Conservation (phyloP, 2,329 filamentous ascomycete genomes). For the Monilinia vaccinii-corymbosi region DNA sequence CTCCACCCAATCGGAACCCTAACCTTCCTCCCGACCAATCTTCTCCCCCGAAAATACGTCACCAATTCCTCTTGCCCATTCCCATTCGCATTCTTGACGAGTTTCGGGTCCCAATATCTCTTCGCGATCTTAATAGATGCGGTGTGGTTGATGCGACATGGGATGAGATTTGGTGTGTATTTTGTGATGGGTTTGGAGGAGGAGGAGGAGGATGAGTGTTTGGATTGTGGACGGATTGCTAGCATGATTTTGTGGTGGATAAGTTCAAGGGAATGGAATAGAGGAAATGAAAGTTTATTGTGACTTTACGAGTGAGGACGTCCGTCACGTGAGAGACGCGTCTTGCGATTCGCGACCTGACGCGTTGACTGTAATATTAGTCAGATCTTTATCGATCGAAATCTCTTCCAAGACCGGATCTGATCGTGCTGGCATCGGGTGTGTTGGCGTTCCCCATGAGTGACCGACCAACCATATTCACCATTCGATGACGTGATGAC, state of each 20-base stretch:
- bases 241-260: neutral
- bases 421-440: too few relatives aligned
- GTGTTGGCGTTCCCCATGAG: too few relatives aligned
- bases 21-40: conserved; percentile 12
- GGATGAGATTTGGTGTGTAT: neutral
- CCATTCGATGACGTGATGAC: too few relatives aligned
- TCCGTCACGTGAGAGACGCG: too few relatives aligned
- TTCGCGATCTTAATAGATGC: neutral
- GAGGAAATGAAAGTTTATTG: too few relatives aligned
- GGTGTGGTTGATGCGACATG: conserved; percentile 5
- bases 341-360: too few relatives aligned
- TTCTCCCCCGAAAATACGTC: conserved; percentile 5
- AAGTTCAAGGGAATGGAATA: too few relatives aligned
- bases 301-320: too few relatives aligned
- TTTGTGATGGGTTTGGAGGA: neutral
- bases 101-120: conserved; percentile 4
- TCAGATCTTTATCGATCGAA: neutral
- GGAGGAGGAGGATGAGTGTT: neutral
- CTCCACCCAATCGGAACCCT: neutral
- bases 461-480: too few relatives aligned
- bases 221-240: neutral
- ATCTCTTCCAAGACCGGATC: too few relatives aligned
- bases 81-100: neutral
- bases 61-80: neutral
- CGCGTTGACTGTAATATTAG: too few relatives aligned